Conservation (phyloP, 1,139 yeast species). For the Zhuliangozyma parablackwelliae region DNA sequence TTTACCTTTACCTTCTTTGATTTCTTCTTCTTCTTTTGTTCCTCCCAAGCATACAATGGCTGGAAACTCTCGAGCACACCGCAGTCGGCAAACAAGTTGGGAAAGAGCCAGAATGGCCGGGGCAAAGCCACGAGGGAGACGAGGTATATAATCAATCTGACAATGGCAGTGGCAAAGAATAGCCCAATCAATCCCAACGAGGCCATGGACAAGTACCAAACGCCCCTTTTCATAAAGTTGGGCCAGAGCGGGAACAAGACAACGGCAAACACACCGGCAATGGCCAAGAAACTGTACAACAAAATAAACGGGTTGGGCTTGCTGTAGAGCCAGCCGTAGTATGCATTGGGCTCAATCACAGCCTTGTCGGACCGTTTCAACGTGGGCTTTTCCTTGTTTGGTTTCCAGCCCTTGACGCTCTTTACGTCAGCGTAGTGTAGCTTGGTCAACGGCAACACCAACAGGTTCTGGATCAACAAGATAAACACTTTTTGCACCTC, state of each 20-base stretch:
- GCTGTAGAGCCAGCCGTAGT: conserved; percentile 80
- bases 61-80: conserved; percentile 89
- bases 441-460: conserved; percentile 71
- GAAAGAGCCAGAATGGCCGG: conserved; percentile 90
- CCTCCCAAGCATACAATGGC: conserved; percentile 88
- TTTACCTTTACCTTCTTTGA: conserved; percentile 16
- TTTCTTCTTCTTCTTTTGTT: conserved; percentile 29
- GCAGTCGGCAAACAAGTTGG: conserved; percentile 92
- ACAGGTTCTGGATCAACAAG: conserved; percentile 64
- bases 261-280: conserved; percentile 66
- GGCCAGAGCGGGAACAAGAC: conserved; percentile 98
- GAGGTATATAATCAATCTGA: conserved; percentile 70
- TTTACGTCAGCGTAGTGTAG: conserved; percentile 71
- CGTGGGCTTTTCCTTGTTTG: conserved; percentile 74
- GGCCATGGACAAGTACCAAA: conserved; percentile 83
- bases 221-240: conserved; percentile 77
- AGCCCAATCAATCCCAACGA: conserved; percentile 68
- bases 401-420: conserved; percentile 54
- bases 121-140: conserved; percentile 56
- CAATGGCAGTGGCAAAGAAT: conserved; percentile 73
- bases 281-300: conserved; percentile 58
- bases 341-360: conserved; percentile 67
- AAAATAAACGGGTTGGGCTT: conserved; percentile 71
- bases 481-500: conserved; percentile 65
- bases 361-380: conserved; percentile 66